Percentiles rank a stretch among this genome's conserved stretches.
These are phyloP conservation scores for Podospora fimiseda DNA, from an alignment of 495 filamentous ascomycete genomes.

Conservation along the genomic window DNA sequence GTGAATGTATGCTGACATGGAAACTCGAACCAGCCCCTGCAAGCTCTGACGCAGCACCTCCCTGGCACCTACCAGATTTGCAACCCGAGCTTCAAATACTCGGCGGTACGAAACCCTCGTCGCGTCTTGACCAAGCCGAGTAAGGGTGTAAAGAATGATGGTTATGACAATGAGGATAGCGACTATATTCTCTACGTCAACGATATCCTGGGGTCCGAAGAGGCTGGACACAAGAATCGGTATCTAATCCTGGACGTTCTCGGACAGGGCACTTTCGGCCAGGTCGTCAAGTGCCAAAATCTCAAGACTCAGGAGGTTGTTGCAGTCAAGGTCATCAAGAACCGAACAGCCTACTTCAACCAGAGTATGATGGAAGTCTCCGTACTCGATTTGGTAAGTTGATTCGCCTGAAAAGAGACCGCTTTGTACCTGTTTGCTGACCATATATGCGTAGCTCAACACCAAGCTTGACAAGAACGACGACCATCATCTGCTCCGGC, in stretches of 20 bases:
- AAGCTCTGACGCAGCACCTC: conserved; percentile 90
- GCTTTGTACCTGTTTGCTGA: background rate
- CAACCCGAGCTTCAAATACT: conserved; percentile 97
- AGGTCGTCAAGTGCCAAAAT: conserved; percentile 99
- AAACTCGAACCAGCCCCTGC: conserved; percentile 61
- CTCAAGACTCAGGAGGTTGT: conserved; percentile 97
- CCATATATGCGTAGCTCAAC: conserved; percentile 60
- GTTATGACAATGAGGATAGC: conserved; percentile 98
- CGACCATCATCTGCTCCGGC: conserved; percentile 89
- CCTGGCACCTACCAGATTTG: conserved; percentile 97
- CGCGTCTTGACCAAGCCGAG: conserved; percentile 98
- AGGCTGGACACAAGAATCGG: conserved; percentile 95
- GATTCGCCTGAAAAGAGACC: background rate
- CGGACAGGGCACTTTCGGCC: conserved; percentile 98
- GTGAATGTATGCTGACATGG: conserved; percentile 5
- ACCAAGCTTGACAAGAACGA: conserved; percentile 99
- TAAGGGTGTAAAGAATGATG: conserved; percentile 98
- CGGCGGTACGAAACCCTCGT: conserved; percentile 95
- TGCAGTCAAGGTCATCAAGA: conserved; percentile 99
- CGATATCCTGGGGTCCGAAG: conserved; percentile 95
- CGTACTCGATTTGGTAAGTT: conserved; percentile 82
- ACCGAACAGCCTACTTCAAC: conserved; percentile 98
- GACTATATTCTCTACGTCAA: conserved; percentile 99
- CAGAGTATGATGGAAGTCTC: conserved; percentile 99
- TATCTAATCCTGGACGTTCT: conserved; percentile 98